Evolutionary conservation across 768 basidiomycete species (phyloP).

Genomic region (Leucogyrophana mollusca): DNA sequence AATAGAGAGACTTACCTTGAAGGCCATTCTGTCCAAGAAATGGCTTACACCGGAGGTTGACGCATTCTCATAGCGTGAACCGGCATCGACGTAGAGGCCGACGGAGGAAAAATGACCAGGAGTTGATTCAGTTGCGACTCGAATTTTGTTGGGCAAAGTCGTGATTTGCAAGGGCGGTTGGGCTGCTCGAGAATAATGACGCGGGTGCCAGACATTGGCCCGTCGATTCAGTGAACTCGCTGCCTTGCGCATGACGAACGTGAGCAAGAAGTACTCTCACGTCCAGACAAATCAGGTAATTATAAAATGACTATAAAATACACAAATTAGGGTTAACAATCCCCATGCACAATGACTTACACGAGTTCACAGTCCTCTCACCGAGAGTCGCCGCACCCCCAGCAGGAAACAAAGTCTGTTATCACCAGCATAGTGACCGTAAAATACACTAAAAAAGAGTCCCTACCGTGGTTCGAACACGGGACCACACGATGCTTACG

Average conservation of each 20-base stretch:
- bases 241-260: constrained; percentile 39
- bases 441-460: constrained; percentile 30
- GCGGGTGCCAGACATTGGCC: constrained; percentile 24
- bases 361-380: too few species aligned
- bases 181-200: constrained; percentile 24
- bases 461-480: constrained; percentile 59
- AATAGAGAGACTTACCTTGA: constrained; percentile 66
- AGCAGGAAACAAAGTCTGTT: too few species aligned
- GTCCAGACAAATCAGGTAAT: constrained; percentile 3
- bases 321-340: too few species aligned
- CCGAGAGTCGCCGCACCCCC: too few species aligned
- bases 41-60: constrained; percentile 80
- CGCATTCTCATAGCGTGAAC: constrained; percentile 82
- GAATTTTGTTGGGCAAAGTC: constrained; percentile 85
- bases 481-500: constrained; percentile 55
- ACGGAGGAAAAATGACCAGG: constrained; percentile 94
- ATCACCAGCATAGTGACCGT: too few species aligned
- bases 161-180: constrained; percentile 60
- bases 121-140: constrained; percentile 87
- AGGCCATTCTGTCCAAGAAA: constrained; percentile 93
- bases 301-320: too few species aligned
- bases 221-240: constrained; percentile 37
- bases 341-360: too few species aligned
- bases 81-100: constrained; percentile 92
- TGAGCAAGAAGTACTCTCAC: constrained; percentile 1